A percentile compares a stretch with the other conserved stretches of the same genome.
phyloP scores from a whole-genome alignment of 2,329 filamentous ascomycete genomes.

The Microdochium nivale region DNA sequence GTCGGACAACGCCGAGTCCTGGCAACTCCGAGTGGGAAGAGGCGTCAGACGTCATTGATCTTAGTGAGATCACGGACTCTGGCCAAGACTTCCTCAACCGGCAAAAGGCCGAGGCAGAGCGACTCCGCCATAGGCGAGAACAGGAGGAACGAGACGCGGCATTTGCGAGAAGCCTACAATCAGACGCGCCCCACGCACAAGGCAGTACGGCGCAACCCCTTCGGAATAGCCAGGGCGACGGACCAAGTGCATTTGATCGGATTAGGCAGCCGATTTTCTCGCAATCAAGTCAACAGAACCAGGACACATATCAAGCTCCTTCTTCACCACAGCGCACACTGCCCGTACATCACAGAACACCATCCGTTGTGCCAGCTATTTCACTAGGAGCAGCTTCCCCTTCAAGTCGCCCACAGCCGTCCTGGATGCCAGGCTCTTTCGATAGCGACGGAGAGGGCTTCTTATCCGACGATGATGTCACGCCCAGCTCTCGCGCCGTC shows the following conservation, averaged over 20 bases:
- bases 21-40: background rate
- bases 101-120: constrained; percentile 24
- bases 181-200: constrained; percentile 2
- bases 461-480: background rate
- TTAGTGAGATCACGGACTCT: constrained; percentile 34
- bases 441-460: background rate
- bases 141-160: constrained; percentile 23
- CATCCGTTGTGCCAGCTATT: background rate
- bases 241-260: constrained; percentile 2
- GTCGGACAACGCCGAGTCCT: constrained; percentile 17
- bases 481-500: background rate
- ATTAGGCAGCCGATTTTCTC: constrained; percentile 6
- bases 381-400: background rate
- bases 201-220: background rate
- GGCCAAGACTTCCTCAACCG: constrained; percentile 13
- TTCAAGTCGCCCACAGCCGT: background rate
- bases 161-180: constrained; percentile 12
- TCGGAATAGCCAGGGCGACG: background rate
- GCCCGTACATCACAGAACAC: background rate
- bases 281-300: background rate
- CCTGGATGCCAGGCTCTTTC: constrained; percentile 2
- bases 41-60: constrained; percentile 9
- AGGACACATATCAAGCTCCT: background rate
- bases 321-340: background rate
- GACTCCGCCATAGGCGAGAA: constrained; percentile 25